Conservation (phyloP, 495 filamentous ascomycete species). For the Aspergillus ellipticus region DNA sequence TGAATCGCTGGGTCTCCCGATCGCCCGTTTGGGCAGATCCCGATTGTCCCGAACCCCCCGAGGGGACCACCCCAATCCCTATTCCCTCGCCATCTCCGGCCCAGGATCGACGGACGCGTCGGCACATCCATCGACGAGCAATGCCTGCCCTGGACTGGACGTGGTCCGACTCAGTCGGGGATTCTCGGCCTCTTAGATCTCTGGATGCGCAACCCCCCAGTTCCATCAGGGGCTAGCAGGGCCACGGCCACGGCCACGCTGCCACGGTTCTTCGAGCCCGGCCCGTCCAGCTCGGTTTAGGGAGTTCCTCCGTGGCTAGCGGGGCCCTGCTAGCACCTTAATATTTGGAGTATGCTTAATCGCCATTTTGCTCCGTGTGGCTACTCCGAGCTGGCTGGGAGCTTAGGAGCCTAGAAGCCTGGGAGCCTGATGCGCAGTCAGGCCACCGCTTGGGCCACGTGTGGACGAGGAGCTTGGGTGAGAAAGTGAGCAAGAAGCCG, state of each 20-base stretch:
- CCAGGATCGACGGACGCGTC: background rate
- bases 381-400: background rate
- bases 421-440: background rate
- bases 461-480: background rate
- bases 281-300: background rate
- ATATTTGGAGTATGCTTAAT: background rate
- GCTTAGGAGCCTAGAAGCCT: background rate
- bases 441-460: background rate
- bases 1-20: too few relatives aligned
- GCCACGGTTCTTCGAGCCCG: too few relatives aligned
- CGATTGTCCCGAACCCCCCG: background rate
- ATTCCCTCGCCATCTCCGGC: background rate
- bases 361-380: background rate
- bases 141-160: background rate
- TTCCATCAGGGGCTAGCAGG: background rate
- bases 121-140: background rate
- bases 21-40: background rate
- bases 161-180: background rate
- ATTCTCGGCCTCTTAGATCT: background rate
- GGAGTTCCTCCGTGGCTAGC: background rate
- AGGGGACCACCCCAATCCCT: background rate
- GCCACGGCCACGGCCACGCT: too few relatives aligned
- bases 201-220: background rate
- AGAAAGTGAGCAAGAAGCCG: background rate
- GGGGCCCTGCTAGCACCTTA: background rate